Percentiles rank a stretch among this genome's conserved stretches.
phyloP scores from a whole-genome alignment of 768 basidiomycete species.

The Lentinula guzmanii region DNA sequence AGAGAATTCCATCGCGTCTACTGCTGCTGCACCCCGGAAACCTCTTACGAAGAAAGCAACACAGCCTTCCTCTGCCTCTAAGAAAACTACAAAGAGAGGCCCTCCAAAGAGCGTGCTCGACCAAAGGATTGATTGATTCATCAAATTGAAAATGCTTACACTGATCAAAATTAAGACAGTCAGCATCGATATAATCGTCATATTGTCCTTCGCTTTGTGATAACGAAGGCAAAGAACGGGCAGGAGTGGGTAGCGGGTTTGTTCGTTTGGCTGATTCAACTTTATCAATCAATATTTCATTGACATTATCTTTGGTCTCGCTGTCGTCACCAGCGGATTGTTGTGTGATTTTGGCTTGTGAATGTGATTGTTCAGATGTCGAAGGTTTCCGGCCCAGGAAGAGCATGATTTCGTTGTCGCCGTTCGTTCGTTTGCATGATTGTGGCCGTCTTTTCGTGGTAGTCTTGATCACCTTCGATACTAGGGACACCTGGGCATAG shows the following conservation, averaged over 20 bases:
- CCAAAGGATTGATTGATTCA: neutral
- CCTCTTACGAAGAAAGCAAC: neutral
- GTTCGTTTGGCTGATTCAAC: conserved; percentile 13
- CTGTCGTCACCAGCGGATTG: conserved; percentile 30
- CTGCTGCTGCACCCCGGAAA: neutral
- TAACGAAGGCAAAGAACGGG: conserved; percentile 37
- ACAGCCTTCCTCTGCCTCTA: neutral
- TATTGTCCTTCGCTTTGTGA: neutral
- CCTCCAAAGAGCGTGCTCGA: conserved; percentile 7
- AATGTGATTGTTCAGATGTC: neutral
- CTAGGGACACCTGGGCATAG: too few species aligned
- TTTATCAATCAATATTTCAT: conserved; percentile 22
- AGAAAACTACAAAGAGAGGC: neutral
- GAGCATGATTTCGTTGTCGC: too few species aligned
- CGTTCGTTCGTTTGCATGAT: too few species aligned
- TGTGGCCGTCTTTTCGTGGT: too few species aligned
- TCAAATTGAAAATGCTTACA: too few species aligned
- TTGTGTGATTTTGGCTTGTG: conserved; percentile 21
- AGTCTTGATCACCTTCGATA: too few species aligned
- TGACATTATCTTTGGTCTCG: conserved; percentile 50
- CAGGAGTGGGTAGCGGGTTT: conserved; percentile 45
- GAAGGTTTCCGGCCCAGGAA: too few species aligned
- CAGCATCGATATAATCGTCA: conserved; percentile 1
- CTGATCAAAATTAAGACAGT: too few species aligned
- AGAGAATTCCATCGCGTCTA: neutral